Evolutionary conservation across 2,329 filamentous ascomycete genomes (phyloP).

Genomic region (Ascochyta pisi): DNA sequence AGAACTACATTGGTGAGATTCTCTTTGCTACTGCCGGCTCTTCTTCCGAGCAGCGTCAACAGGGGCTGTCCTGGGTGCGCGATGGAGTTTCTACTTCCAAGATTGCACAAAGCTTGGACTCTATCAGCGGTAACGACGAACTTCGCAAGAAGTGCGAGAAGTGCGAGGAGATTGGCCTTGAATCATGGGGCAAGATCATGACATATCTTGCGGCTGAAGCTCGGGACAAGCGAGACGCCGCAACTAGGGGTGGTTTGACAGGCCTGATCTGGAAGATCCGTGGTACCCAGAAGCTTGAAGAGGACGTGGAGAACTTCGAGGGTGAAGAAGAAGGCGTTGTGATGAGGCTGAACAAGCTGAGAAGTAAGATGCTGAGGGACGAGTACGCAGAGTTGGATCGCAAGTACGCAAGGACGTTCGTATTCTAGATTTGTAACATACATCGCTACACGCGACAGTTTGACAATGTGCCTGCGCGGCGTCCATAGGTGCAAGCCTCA

Average conservation of each 20-base stretch:
- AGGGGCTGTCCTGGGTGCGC: slow-evolving; percentile 86
- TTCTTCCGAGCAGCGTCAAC: slow-evolving; percentile 51
- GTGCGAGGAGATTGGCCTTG: slow-evolving; percentile 77
- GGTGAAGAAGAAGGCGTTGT: slow-evolving; percentile 46
- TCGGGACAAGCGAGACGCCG: slow-evolving; percentile 40
- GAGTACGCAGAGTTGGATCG: slow-evolving; percentile 46
- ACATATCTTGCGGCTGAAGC: slow-evolving; percentile 63
- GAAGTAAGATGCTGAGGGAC: slow-evolving; percentile 42
- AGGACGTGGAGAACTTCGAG: slow-evolving; percentile 41
- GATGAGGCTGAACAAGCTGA: slow-evolving; percentile 44
- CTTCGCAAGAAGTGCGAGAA: slow-evolving; percentile 72
- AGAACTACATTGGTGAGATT: slow-evolving; percentile 93
- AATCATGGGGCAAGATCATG: slow-evolving; percentile 87
- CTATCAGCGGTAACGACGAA: slow-evolving; percentile 43
- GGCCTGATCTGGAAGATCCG: slow-evolving; percentile 37
- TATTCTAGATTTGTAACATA: slow-evolving; percentile 31
- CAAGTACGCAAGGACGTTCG: slow-evolving; percentile 46
- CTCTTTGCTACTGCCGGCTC: slow-evolving; percentile 72
- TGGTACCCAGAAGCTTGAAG: slow-evolving; percentile 35
- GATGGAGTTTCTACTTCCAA: slow-evolving; percentile 80
- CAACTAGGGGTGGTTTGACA: slow-evolving; percentile 27
- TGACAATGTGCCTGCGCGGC: neutral
- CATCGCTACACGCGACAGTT: neutral
- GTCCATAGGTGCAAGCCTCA: neutral
- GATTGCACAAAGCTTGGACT: slow-evolving; percentile 62